These are phyloP conservation scores for Phytophthora colocasiae DNA, from an alignment of 352 stramenopile genomes.

Conservation along the genomic window DNA sequence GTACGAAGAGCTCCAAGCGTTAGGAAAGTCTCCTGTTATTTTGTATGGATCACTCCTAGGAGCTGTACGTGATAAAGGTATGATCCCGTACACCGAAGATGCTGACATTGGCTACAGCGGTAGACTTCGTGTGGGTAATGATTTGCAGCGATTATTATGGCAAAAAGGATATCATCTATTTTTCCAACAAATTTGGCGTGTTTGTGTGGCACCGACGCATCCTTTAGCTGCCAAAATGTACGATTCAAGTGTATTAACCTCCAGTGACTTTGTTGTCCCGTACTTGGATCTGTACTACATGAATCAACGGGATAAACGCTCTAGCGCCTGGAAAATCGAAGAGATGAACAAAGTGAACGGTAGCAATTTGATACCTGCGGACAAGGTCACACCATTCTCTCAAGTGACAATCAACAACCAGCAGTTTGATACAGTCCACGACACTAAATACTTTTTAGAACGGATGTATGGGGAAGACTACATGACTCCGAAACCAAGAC, in stretches of 20 bases:
- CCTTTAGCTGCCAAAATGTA: slow-evolving; percentile 43
- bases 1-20: slow-evolving; percentile 46
- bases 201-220: slow-evolving; percentile 49
- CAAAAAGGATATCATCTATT: slow-evolving; percentile 59
- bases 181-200: slow-evolving; percentile 37
- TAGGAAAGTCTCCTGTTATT: slow-evolving; percentile 36
- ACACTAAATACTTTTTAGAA: slow-evolving; percentile 38
- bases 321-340: slow-evolving; percentile 29
- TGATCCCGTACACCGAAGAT: slow-evolving; percentile 64
- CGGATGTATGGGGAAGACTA: slow-evolving; percentile 43
- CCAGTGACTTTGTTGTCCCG: slow-evolving; percentile 16
- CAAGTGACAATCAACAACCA: slow-evolving; percentile 34
- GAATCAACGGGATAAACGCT: slow-evolving; percentile 5
- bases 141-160: slow-evolving; percentile 28
- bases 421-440: slow-evolving; percentile 38
- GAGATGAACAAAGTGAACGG: slow-evolving; percentile 29
- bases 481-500: slow-evolving; percentile 33
- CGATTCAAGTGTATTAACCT: slow-evolving; percentile 27
- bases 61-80: slow-evolving; percentile 46
- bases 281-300: slow-evolving; percentile 50
- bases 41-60: slow-evolving; percentile 55
- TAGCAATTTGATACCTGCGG: slow-evolving; percentile 18
- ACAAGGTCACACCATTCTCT: slow-evolving; percentile 32
- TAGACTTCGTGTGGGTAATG: slow-evolving; percentile 1
- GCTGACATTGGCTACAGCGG: slow-evolving; percentile 51